These are phyloP conservation scores for Euphrasia confusa DNA, from an alignment of 257 asterid genomes.

Conservation along the genomic window DNA sequence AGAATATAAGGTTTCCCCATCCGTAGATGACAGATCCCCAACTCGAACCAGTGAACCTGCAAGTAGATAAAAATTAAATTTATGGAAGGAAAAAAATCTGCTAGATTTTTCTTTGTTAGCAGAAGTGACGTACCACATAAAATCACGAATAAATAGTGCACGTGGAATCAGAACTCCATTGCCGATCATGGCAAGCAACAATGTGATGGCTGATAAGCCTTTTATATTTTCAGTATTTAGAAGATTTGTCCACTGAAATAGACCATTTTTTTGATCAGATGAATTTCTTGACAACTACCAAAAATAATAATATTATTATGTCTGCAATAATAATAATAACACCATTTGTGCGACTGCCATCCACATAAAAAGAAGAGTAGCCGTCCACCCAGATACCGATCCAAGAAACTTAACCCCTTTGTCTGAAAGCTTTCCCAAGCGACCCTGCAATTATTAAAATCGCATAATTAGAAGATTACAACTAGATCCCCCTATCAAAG, in stretches of 20 bases:
- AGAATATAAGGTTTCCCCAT: constrained; percentile 94
- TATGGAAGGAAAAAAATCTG: not conserved
- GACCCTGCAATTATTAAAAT: constrained; percentile 51
- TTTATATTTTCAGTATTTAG: constrained; percentile 80
- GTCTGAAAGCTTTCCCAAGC: constrained; percentile 77
- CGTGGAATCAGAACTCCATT: constrained; percentile 96
- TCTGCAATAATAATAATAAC: constrained; percentile 11
- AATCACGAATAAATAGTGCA: constrained; percentile 76
- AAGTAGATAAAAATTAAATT: not conserved
- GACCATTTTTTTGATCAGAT: constrained; percentile 21
- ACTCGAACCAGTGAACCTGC: constrained; percentile 89
- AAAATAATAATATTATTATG: constrained; percentile 1
- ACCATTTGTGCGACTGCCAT: constrained; percentile 96
- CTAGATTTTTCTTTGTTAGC: not conserved
- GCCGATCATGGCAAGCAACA: constrained; percentile 93
- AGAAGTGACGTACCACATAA: constrained; percentile 70
- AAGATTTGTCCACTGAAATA: constrained; percentile 79
- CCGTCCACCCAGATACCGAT: constrained; percentile 86
- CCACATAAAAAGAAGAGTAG: constrained; percentile 99
- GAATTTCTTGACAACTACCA: constrained; percentile 19
- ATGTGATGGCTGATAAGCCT: constrained; percentile 84
- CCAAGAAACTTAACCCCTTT: constrained; percentile 63
- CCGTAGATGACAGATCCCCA: constrained; percentile 87
- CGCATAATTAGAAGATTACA: constrained; percentile 11
- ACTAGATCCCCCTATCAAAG: not conserved